Percentiles rank a stretch among this genome's conserved stretches.
phyloP scores from a whole-genome alignment of 768 basidiomycete genomes.

The Mycena alexandri region DNA sequence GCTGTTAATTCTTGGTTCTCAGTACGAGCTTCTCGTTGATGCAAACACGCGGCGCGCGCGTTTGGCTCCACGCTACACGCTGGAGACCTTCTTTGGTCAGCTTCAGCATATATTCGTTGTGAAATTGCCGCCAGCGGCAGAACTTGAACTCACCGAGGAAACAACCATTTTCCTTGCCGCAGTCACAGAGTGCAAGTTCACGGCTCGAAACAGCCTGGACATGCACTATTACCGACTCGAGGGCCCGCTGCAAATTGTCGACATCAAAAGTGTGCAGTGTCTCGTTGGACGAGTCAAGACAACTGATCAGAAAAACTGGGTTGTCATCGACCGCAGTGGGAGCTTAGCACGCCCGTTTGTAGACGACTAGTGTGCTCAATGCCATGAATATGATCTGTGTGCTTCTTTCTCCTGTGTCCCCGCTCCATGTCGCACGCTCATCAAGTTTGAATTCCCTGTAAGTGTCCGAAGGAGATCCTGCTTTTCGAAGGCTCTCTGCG shows the following conservation, averaged over 20 bases:
- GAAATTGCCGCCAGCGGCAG: background rate
- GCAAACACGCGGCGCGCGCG: slow-evolving; percentile 21
- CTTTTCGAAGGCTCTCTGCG: no score
- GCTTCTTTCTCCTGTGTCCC: no score
- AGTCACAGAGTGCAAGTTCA: slow-evolving; percentile 20
- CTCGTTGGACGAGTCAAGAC: slow-evolving; percentile 41
- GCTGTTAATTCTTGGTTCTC: background rate
- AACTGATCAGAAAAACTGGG: slow-evolving; percentile 28
- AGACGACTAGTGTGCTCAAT: no score
- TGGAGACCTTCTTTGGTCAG: slow-evolving; percentile 39
- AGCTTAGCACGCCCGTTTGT: background rate
- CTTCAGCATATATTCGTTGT: slow-evolving; percentile 6
- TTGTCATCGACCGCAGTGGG: slow-evolving; percentile 44
- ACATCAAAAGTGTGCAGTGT: slow-evolving; percentile 41
- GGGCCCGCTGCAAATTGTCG: slow-evolving; percentile 34
- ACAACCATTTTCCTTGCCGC: slow-evolving; percentile 36
- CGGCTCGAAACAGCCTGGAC: slow-evolving; percentile 11
- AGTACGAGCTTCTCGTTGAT: slow-evolving; percentile 47
- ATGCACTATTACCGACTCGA: slow-evolving; percentile 38
- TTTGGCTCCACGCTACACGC: background rate
- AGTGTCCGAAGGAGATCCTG: no score
- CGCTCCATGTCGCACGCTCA: no score
- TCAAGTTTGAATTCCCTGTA: no score
- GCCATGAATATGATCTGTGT: no score
- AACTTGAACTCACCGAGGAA: slow-evolving; percentile 4